These are phyloP conservation scores for Yamadazyma atmosphaerica DNA, from an alignment of 1,139 yeast species.

Conservation along the genomic window DNA sequence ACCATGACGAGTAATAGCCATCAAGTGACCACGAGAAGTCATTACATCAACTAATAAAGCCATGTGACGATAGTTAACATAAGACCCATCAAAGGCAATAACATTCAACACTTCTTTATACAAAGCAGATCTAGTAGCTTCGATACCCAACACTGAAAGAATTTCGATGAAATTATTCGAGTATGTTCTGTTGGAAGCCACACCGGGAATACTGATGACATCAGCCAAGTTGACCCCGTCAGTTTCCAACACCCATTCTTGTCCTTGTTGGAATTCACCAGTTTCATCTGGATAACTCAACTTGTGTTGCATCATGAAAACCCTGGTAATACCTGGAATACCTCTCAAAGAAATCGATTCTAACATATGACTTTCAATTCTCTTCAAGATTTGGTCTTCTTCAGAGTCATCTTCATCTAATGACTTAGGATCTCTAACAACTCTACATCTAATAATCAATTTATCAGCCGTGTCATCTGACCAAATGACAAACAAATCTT, in stretches of 20 bases:
- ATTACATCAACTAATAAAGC: slow-evolving; percentile 95
- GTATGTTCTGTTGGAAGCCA: slow-evolving; percentile 84
- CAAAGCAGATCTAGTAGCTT: slow-evolving; percentile 94
- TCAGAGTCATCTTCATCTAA: slow-evolving; percentile 95
- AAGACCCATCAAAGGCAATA: slow-evolving; percentile 99
- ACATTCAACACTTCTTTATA: slow-evolving; percentile 94
- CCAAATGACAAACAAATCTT: slow-evolving; percentile 96
- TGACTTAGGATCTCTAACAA: slow-evolving; percentile 93
- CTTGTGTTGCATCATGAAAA: slow-evolving; percentile 92
- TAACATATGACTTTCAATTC: slow-evolving; percentile 94
- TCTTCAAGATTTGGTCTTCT: slow-evolving; percentile 94
- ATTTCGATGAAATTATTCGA: slow-evolving; percentile 97
- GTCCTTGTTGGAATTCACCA: slow-evolving; percentile 86
- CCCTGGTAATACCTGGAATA: slow-evolving; percentile 91
- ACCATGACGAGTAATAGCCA: slow-evolving; percentile 99
- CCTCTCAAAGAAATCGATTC: slow-evolving; percentile 95
- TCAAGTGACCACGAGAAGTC: slow-evolving; percentile 98
- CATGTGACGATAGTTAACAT: slow-evolving; percentile 98
- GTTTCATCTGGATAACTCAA: slow-evolving; percentile 72
- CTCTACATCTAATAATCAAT: slow-evolving; percentile 96
- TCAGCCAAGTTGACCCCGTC: slow-evolving; percentile 97
- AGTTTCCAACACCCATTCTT: slow-evolving; percentile 98
- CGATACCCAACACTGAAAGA: slow-evolving; percentile 94
- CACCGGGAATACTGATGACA: slow-evolving; percentile 94
- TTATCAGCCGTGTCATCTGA: slow-evolving; percentile 98